Evolutionary conservation across 2,329 filamentous ascomycete species (phyloP).

Genomic region (Ophiocordyceps camponoti-floridani): DNA sequence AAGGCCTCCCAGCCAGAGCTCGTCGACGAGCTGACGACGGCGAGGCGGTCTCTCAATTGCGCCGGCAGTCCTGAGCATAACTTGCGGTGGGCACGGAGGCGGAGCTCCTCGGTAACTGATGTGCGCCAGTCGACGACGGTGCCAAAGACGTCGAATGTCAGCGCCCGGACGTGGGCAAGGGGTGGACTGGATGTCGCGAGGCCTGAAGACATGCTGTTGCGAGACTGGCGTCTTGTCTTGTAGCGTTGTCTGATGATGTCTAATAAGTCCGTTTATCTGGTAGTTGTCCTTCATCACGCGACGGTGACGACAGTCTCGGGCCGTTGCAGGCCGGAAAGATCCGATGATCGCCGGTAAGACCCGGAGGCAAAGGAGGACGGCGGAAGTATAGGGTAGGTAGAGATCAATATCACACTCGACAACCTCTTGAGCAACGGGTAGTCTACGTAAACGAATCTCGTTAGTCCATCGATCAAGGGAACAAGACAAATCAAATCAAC

Average conservation of each 20-base stretch:
- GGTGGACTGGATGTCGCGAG: constrained; percentile 8
- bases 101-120: constrained; percentile 43
- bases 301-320: neutral
- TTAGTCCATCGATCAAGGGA: neutral
- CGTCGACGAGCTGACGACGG: constrained; percentile 18
- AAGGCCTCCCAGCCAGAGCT: constrained; percentile 41
- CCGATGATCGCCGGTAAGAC: too few species aligned
- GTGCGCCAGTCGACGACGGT: constrained; percentile 67
- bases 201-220: constrained; percentile 10
- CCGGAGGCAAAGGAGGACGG: too few species aligned
- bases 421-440: too few species aligned
- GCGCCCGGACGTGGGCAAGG: constrained; percentile 28
- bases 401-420: neutral
- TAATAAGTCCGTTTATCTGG: too few species aligned
- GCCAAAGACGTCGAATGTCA: constrained; percentile 64
- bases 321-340: too few species aligned
- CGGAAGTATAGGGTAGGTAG: neutral
- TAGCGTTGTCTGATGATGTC: too few species aligned
- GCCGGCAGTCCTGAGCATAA: constrained; percentile 27
- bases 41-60: constrained; percentile 26
- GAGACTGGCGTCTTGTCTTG: too few species aligned
- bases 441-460: neutral
- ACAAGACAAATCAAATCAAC: neutral
- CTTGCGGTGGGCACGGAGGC: constrained; percentile 27
- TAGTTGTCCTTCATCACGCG: too few species aligned